Conservation (phyloP, 2,329 filamentous ascomycete species). For the Fusarium citri region DNA sequence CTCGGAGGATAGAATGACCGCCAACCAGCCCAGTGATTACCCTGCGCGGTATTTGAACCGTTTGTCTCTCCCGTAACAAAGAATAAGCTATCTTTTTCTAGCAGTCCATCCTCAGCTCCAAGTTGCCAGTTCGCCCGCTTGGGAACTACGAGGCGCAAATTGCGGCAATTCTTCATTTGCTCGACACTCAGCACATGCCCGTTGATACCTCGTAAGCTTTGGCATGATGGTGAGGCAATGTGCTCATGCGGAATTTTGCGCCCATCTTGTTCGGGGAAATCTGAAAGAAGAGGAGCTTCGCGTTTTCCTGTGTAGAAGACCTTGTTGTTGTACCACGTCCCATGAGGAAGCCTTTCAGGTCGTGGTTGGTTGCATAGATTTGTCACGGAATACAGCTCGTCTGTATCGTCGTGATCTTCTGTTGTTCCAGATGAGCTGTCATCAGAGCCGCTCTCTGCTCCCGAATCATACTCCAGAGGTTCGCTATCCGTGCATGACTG, state of each 20-base stretch:
- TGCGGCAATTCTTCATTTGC: constrained; percentile 20
- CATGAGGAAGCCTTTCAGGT: not conserved
- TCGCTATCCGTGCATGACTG: not conserved
- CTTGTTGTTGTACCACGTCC: not conserved
- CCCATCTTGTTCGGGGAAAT: not conserved
- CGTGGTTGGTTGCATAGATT: not conserved
- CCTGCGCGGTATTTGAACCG: not conserved
- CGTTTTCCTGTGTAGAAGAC: not conserved
- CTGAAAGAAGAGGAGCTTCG: accelerated
- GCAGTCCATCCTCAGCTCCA: not conserved
- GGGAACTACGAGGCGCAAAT: not conserved
- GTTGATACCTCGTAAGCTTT: not conserved
- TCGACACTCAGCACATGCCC: not conserved
- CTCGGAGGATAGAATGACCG: not conserved
- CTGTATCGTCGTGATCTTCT: no score
- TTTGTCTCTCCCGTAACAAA: not conserved
- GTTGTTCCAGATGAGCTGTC: no score
- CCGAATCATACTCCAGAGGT: not conserved
- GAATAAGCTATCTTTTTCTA: not conserved
- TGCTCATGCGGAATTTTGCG: not conserved
- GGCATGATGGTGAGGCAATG: constrained; percentile 7
- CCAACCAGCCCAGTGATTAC: not conserved
- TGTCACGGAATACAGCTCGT: not conserved
- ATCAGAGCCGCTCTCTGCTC: not conserved
- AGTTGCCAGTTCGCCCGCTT: not conserved